phyloP scores from a whole-genome alignment of 2,329 filamentous ascomycete species.

The Tolypocladium inflatum region DNA sequence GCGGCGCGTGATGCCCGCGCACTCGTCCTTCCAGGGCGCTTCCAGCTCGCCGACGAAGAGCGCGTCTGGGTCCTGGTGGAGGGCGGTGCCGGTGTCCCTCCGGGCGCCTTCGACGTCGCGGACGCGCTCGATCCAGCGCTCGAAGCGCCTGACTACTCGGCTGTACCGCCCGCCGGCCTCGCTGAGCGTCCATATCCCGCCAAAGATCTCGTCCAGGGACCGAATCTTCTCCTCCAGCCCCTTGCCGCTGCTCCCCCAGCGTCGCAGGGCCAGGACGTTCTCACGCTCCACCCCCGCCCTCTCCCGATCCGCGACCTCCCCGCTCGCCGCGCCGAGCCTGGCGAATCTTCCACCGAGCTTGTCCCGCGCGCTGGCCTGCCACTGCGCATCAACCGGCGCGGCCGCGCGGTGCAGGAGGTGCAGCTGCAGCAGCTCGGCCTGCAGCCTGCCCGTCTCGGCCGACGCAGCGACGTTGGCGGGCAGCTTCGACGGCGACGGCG shows the following conservation, averaged over 20 bases:
- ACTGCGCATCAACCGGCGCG: constrained; percentile 31
- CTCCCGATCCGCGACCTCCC: constrained; percentile 26
- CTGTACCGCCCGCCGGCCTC: constrained; percentile 47
- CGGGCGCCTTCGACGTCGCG: constrained; percentile 37
- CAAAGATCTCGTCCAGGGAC: constrained; percentile 45
- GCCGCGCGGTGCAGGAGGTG: constrained; percentile 53
- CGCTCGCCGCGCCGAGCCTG: constrained; percentile 22
- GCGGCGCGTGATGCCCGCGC: constrained; percentile 38
- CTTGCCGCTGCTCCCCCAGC: constrained; percentile 33
- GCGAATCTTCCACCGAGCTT: constrained; percentile 38
- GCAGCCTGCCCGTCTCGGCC: constrained; percentile 47
- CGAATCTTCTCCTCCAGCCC: constrained; percentile 48
- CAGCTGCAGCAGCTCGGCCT: constrained; percentile 56
- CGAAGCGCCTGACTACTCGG: constrained; percentile 46
- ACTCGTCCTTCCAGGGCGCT: constrained; percentile 49
- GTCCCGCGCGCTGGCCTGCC: constrained; percentile 45
- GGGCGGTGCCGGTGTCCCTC: constrained; percentile 20
- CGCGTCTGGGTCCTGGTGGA: constrained; percentile 23
- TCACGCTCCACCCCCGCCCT: constrained; percentile 34
- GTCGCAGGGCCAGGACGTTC: constrained; percentile 42
- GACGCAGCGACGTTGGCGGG: constrained; percentile 50
- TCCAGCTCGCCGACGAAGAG: constrained; percentile 48
- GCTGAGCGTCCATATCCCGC: constrained; percentile 47
- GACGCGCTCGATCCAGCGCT: constrained; percentile 44
- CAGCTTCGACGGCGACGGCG: constrained; percentile 51